These are phyloP conservation scores for Vinca major DNA, from an alignment of 305 asterid genomes.

Conservation along the genomic window DNA sequence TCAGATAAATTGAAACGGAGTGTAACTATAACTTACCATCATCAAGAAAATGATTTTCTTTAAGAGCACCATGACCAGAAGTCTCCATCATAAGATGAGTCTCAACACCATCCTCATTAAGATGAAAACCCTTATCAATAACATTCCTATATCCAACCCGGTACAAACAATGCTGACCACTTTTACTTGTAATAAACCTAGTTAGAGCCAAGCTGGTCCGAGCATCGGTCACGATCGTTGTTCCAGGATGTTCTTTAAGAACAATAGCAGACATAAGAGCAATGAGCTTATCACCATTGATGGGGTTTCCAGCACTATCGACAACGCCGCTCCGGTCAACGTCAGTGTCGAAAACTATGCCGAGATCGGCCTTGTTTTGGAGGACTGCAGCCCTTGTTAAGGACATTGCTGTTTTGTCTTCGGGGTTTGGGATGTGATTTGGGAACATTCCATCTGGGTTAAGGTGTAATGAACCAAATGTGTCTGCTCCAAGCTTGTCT, in stretches of 20 bases:
- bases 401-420: conserved; percentile 79
- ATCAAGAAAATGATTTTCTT: conserved; percentile 75
- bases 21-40: conserved; percentile 39
- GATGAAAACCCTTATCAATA: conserved; percentile 73
- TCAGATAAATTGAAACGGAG: neutral
- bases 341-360: conserved; percentile 82
- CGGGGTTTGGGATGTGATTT: conserved; percentile 89
- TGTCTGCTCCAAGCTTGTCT: conserved; percentile 91
- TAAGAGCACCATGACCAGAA: conserved; percentile 82
- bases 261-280: conserved; percentile 78
- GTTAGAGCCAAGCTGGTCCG: conserved; percentile 71
- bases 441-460: conserved; percentile 93
- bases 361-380: conserved; percentile 58
- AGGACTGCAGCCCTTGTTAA: conserved; percentile 66
- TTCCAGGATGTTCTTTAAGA: conserved; percentile 58
- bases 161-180: conserved; percentile 72
- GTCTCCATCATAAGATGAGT: conserved; percentile 95
- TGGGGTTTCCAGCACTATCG: conserved; percentile 60
- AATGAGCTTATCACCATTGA: conserved; percentile 70
- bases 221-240: conserved; percentile 78
- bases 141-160: conserved; percentile 83
- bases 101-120: conserved; percentile 53
- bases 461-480: conserved; percentile 85
- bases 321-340: conserved; percentile 88
- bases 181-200: conserved; percentile 39